Evolutionary conservation across 2,329 filamentous ascomycete genomes (phyloP), one percentile per base, ranked within the genome.

Genomic region (Fusarium dlaminii): DNA sequence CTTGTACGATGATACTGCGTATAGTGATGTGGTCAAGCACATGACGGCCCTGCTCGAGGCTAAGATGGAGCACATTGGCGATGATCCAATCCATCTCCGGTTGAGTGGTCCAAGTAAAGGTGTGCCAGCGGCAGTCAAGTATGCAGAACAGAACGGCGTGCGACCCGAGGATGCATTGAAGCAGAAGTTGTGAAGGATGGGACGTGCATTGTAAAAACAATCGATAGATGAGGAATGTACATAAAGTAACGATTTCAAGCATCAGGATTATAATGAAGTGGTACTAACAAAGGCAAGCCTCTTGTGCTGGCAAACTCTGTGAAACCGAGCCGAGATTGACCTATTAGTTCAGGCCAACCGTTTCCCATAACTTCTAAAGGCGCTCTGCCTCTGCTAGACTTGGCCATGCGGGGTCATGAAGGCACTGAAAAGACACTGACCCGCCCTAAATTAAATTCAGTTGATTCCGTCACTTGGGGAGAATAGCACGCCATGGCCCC

Each of bases 61-160:
- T 10, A 89, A 88, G 81, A 89, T 89, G 87, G 79, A 75, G 8
- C 83, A 87, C 68, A 88, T 88, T 78, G 86, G 87, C 1, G 87
- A 88, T 70, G 84, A 83, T 58, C 82, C 82, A 3, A 49, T 49
- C 22, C 46, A 49, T 18, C 46, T 49, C 6, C 46, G 46, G 15
- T 22, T 32, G 11, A 32, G 15, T 49, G 46, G 46, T 10, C 22
- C 29, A 7, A 32, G 29, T n/a, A 49, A n/a, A 32, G 22, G 22
- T 49, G 22, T 49, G 5, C 46, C 29, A n/a, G 29, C 46, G 4
- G 46, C 15, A 7, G 29, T 18, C 15, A 49, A 49, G 46, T 32
- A 49, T 32, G 46, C 46, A 18, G 46, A 49, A 32, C 46, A 32
- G 22, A 49, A 49, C 11, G 29, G 46, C 29, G 5, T 49, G 11